Conservation (phyloP, 169 alveolate species). For the Cyclospora cayetanensis region DNA sequence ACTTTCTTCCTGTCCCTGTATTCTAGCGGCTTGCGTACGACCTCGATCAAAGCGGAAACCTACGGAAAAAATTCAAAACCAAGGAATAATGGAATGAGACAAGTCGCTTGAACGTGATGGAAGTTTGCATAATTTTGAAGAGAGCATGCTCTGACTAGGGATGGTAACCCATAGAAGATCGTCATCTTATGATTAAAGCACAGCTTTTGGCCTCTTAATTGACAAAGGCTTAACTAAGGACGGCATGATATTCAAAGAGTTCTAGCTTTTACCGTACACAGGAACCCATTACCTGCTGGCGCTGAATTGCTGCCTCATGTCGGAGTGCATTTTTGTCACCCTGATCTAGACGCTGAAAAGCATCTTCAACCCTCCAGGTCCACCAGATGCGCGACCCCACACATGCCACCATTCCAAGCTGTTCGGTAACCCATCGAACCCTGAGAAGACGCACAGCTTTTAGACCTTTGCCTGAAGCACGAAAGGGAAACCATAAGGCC, state of each 20-base stretch:
- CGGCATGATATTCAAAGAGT: too few species aligned
- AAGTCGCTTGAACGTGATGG: too few species aligned
- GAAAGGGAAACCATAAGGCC: neutral
- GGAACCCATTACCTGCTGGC: conserved; percentile 55
- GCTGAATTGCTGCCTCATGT: conserved; percentile 76
- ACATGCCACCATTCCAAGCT: conserved; percentile 92
- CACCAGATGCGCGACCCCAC: conserved; percentile 94
- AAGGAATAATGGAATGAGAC: too few species aligned
- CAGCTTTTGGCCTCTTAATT: too few species aligned
- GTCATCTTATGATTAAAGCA: too few species aligned
- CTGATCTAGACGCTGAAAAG: conserved; percentile 90
- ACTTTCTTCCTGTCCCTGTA: conserved; percentile 86
- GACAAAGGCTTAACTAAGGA: too few species aligned
- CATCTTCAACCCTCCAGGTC: conserved; percentile 96
- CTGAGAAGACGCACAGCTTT: conserved; percentile 42
- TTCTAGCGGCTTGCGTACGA: conserved; percentile 89
- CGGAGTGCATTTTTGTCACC: conserved; percentile 96
- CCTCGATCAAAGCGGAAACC: conserved; percentile 87
- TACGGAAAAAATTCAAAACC: conserved; percentile 79
- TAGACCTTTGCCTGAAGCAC: neutral
- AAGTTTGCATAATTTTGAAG: too few species aligned
- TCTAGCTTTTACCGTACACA: neutral
- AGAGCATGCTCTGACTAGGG: too few species aligned
- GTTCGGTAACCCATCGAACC: conserved; percentile 84
- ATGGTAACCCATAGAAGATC: too few species aligned